Conservation (phyloP, 306 rosid genomes). For the Fagus sylvatica region DNA sequence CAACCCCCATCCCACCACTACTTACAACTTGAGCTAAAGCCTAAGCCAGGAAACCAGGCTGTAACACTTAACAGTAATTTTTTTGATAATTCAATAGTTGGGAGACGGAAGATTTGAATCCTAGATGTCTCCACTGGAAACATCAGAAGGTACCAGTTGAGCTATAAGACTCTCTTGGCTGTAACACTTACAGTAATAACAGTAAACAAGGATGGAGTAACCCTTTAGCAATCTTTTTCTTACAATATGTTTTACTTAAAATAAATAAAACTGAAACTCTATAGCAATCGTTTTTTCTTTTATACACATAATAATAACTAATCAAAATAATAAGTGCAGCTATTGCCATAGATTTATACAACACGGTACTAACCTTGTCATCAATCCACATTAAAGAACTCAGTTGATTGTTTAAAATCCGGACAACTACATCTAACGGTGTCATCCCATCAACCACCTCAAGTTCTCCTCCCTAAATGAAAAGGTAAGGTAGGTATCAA, state of each 20-base stretch:
- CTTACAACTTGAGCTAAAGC: background rate
- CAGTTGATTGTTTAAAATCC: conserved; percentile 87
- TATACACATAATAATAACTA: background rate
- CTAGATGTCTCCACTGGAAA: no score
- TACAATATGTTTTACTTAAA: no score
- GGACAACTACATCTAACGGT: conserved; percentile 88
- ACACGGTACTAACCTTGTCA: conserved; percentile 74
- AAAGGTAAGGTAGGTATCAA: conserved; percentile 22
- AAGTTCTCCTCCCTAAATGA: conserved; percentile 83
- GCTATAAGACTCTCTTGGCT: no score
- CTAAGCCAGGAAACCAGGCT: no score
- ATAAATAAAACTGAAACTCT: no score
- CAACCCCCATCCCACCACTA: background rate
- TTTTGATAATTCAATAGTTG: no score
- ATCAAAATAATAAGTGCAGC: background rate
- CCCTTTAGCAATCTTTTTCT: no score
- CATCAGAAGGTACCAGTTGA: no score
- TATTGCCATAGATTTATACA: background rate
- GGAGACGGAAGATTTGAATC: no score
- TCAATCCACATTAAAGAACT: conserved; percentile 96
- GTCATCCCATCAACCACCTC: conserved; percentile 66
- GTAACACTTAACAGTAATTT: no score
- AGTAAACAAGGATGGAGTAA: no score
- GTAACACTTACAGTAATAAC: no score
- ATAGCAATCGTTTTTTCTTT: background rate